A percentile compares a stretch with the other conserved stretches of the same genome.
Evolutionary conservation across 257 asterid species (phyloP).

Genomic region (Buddleja alternifolia): DNA sequence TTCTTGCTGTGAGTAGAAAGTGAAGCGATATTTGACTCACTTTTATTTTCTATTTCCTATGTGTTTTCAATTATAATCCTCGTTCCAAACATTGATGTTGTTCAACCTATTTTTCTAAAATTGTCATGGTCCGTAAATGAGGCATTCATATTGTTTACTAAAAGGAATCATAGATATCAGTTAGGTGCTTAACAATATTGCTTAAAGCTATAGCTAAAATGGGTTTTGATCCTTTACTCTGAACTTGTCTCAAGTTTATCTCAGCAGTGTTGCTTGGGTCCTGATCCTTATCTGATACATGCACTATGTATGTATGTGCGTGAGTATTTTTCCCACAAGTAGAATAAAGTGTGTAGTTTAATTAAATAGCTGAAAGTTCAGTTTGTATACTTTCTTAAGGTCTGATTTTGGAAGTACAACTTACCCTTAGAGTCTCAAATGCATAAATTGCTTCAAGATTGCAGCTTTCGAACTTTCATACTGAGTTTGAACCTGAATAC

Average conservation of each 20-base stretch:
- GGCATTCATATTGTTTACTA: conserved; percentile 3
- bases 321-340: not conserved
- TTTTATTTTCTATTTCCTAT: conserved; percentile 20
- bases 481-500: not conserved
- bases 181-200: not conserved
- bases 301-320: not conserved
- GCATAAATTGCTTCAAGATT: not conserved
- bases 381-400: not conserved
- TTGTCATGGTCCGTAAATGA: not conserved
- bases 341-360: not conserved
- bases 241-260: not conserved
- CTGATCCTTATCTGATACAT: conserved; percentile 19
- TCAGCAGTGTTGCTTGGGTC: too few relatives aligned
- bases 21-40: conserved; percentile 22
- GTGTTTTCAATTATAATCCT: conserved; percentile 2
- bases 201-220: conserved; percentile 1
- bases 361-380: not conserved
- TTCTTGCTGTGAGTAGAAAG: conserved; percentile 72
- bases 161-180: too few relatives aligned
- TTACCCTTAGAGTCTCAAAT: not conserved
- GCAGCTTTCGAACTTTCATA: not conserved
- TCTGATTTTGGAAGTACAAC: conserved; percentile 6
- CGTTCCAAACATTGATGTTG: not conserved
- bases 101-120: conserved; percentile 7
- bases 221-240: conserved; percentile 1